Evolutionary conservation across 1,139 yeast genomes (phyloP).

Genomic region (Pneumocystis oryctolagi): DNA sequence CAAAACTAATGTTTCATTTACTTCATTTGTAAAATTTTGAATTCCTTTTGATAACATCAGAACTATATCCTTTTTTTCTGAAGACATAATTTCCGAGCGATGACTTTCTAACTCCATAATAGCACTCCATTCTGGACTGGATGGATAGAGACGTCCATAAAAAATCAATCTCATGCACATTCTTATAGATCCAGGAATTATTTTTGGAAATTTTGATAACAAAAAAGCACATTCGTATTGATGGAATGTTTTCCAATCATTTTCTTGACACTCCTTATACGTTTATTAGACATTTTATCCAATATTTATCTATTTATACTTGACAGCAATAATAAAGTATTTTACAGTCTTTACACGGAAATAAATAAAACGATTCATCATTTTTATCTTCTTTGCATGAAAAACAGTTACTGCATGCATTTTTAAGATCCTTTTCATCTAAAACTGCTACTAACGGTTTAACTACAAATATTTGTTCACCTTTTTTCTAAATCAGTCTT

Average conservation of each 20-base stretch:
- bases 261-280: slow-evolving; percentile 7
- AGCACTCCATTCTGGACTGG: neutral
- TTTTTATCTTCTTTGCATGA: neutral
- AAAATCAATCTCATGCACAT: slow-evolving; percentile 8
- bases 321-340: neutral
- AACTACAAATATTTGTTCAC: neutral
- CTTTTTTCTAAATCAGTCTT: neutral
- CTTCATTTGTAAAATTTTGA: slow-evolving; percentile 5
- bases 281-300: slow-evolving; percentile 1
- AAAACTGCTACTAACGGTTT: neutral
- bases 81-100: slow-evolving; percentile 1
- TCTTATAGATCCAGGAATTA: slow-evolving; percentile 7
- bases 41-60: slow-evolving; percentile 11
- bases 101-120: slow-evolving; percentile 3
- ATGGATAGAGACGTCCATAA: neutral
- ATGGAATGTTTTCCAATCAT: slow-evolving; percentile 11
- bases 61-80: slow-evolving; percentile 3
- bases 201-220: slow-evolving; percentile 2
- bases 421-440: neutral
- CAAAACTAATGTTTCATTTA: slow-evolving; percentile 1
- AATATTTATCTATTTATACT: neutral
- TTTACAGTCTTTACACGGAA: neutral
- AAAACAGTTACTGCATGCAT: neutral
- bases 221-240: slow-evolving; percentile 10
- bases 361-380: neutral